phyloP scores from a whole-genome alignment of 495 filamentous ascomycete species.

The Acidiella bohemica region DNA sequence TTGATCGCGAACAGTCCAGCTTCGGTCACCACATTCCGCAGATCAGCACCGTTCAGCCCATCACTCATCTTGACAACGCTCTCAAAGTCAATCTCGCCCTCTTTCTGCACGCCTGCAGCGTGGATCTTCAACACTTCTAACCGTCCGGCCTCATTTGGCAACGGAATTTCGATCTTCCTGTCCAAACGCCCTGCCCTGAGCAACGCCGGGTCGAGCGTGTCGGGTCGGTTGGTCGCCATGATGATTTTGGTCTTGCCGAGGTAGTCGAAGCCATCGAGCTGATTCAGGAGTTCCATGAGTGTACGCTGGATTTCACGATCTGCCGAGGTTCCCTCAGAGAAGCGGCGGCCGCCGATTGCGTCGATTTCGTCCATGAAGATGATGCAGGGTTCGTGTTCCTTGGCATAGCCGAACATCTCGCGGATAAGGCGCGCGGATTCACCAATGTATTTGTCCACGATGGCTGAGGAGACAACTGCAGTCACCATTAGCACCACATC shows the following conservation, averaged over 20 bases:
- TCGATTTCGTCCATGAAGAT: conserved; percentile 99
- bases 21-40: conserved; percentile 96
- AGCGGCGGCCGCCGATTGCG: conserved; percentile 91
- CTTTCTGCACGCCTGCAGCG: conserved; percentile 66
- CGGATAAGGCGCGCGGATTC: conserved; percentile 94
- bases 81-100: conserved; percentile 98
- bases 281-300: conserved; percentile 97
- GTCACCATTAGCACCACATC: too few relatives aligned
- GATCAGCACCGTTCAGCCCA: conserved; percentile 90
- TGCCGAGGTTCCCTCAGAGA: conserved; percentile 96
- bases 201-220: conserved; percentile 91
- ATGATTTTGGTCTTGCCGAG: conserved; percentile 99
- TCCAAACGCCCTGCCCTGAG: conserved; percentile 89
- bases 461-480: conserved; percentile 94
- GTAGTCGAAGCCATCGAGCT: conserved; percentile 98
- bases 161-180: conserved; percentile 95
- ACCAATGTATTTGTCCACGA: conserved; percentile 99
- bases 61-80: conserved; percentile 99
- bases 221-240: conserved; percentile 98
- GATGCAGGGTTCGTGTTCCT: conserved; percentile 98
- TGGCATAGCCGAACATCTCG: conserved; percentile 99
- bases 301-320: conserved; percentile 99
- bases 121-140: conserved; percentile 99
- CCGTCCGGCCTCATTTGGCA: conserved; percentile 97
- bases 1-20: conserved; percentile 96